Conservation (phyloP, 345 rosid genomes). For the Diplotaxis tenuifolia region DNA sequence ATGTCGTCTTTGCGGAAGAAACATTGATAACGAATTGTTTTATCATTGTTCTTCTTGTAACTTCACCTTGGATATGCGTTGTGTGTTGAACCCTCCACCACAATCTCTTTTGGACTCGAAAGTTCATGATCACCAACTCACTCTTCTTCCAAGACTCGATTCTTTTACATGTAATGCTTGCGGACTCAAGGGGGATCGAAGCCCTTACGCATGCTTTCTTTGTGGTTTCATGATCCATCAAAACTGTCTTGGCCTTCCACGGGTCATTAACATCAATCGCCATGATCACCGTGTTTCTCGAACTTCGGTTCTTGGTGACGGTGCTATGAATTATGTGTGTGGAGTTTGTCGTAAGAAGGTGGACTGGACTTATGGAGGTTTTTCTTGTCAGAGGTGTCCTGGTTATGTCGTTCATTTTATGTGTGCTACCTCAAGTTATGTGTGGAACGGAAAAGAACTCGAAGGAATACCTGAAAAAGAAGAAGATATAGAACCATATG, state of each 20-base stretch:
- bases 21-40: neutral
- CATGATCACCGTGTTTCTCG: neutral
- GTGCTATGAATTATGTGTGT: neutral
- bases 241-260: neutral
- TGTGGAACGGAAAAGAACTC: neutral
- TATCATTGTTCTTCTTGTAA: slow-evolving; percentile 2
- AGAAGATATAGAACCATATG: neutral
- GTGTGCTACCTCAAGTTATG: neutral
- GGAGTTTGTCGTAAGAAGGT: slow-evolving; percentile 1
- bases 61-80: neutral
- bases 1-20: neutral
- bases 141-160: no score
- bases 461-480: neutral
- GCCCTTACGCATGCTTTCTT: neutral
- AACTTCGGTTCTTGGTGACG: neutral
- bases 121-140: no score
- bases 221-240: slow-evolving; percentile 5
- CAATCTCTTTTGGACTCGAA: neutral
- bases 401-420: neutral
- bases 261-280: no score
- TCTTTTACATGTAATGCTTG: no score
- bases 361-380: slow-evolving; percentile 2
- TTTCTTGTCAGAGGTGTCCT: neutral
- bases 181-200: no score
- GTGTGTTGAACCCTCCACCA: no score